Base-by-base conservation (phyloP, 352 stramenopile genomes). In the Blastocystis sp. region DNA sequence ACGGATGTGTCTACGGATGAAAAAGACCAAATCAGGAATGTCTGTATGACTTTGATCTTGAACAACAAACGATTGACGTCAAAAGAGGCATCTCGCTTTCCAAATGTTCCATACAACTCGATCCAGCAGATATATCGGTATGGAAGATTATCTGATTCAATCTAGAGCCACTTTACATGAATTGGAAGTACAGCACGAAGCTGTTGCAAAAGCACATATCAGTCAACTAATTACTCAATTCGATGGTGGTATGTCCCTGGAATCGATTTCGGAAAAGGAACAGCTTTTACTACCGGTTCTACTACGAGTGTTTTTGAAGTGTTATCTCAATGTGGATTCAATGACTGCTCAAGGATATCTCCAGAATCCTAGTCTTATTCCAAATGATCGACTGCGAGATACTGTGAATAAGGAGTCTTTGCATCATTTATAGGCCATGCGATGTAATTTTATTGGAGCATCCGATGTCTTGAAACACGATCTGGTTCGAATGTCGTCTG, bases 91-190 rank as follows among this genome's bases (percentile, higher is more conserved):
- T 27, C 71, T n/a, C 71, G 58, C 3, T 83, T 83, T 43, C 71
- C 71, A 3, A 57, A 27, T 9, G 39, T 83, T 19, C 71, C 71
- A n/a, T 83, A 65, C 29, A 83, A 83, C 16, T 65, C 42, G 6
- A 83, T 83, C 19, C 71, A 83, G 27, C 58, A 65, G 16, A 46
- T 83, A 27, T 83, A 83, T 46, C 24, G 71, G 71, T 67, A 78
- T 24, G 11, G 24, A 5, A 74, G 63, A 37, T 27, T 67, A 16
- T 37, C 2, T n/a, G 16, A 32, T 49, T 52, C 6, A 19, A n/a
- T 35, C 0, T 65, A 83, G 71, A 56, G 29, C 57, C 6, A 51
- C 43, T 27, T 65, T 52, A 46, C 71, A 83, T 83, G 21, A 66
- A 16, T 37, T 83, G 21, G 71, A 83, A 54, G 29, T 21, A 3